Percentiles rank a stretch among this genome's conserved stretches.
phyloP scores from a whole-genome alignment of 2,329 filamentous ascomycete genomes.

The Aureobasidium sp. region DNA sequence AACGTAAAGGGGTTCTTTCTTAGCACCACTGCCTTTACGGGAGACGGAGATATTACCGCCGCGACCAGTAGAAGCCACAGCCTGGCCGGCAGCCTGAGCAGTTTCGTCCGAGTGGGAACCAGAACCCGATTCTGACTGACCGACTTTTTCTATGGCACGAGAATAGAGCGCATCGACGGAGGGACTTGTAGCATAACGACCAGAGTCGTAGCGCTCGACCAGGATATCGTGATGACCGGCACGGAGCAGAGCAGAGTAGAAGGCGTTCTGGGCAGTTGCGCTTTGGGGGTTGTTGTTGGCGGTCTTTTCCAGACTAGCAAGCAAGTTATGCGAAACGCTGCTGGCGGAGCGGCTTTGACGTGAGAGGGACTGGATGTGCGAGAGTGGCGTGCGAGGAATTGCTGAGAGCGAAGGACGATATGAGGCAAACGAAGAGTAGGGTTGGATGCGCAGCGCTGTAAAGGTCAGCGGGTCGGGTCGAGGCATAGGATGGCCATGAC shows the following conservation, averaged over 20 bases:
- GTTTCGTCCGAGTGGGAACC: conserved; percentile 51
- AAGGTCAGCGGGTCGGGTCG: background rate
- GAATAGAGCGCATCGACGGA: conserved; percentile 72
- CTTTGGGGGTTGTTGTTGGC: conserved; percentile 90
- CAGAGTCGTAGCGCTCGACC: conserved; percentile 80
- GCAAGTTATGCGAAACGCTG: conserved; percentile 47
- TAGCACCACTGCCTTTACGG: conserved; percentile 58
- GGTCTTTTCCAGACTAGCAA: conserved; percentile 81
- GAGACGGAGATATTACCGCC: conserved; percentile 58
- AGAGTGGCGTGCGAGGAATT: background rate
- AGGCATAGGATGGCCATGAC: background rate
- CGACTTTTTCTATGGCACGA: conserved; percentile 61
- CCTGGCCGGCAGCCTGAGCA: conserved; percentile 72
- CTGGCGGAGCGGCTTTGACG: conserved; percentile 24
- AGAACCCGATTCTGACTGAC: conserved; percentile 39
- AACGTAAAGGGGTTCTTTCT: conserved; percentile 84
- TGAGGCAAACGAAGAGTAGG: background rate
- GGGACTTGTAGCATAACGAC: conserved; percentile 73
- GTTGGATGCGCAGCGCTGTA: background rate
- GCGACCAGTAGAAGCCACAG: conserved; percentile 63
- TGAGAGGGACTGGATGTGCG: conserved; percentile 27
- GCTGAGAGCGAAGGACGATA: background rate
- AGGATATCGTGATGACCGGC: conserved; percentile 92
- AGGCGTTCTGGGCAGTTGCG: conserved; percentile 81
- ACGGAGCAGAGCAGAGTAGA: conserved; percentile 84